Evolutionary conservation across 345 rosid genomes (phyloP), one percentile per base, ranked within the genome.

Genomic region (Capsella bursapastoris): DNA sequence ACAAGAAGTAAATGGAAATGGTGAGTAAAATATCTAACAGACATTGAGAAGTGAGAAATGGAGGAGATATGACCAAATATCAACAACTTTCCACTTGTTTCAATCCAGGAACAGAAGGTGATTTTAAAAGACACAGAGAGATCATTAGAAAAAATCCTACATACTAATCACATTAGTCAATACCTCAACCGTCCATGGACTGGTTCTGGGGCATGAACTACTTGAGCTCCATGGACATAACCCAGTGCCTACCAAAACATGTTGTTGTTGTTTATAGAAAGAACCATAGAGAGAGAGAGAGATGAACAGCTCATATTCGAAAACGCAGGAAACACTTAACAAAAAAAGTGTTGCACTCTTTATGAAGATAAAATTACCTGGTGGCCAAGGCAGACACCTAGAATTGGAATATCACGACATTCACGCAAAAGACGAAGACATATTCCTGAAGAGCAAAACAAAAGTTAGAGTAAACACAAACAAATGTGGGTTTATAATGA

Each of bases 141-240:
- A 45, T 40, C 45, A 48, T 45, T 22, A 52, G 49, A 25, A 32
- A 53, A 48, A 41, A 0, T 38, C 50, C 3, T 62, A 29, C 32
- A 65, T 40, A 40, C 63, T 71, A 77, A 57, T 13, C 28, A 66
- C 52, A 72, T 65, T 61, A 32, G 56, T 64, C 53, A 62, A 65
- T 85, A 95, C 99, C 99, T 95, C 82, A 92, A 77, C 10, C 97
- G 93, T 70, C 97, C 99, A 79, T 95, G 99, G 66, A 95, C 88
- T 53, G 99, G 97, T 76, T 92, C 96, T 22, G 90, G 69, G 61
- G 97, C 99, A 62, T 90, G 99, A 71, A 87, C 85, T 70, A 95
- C 82, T 76, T 70, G 82, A 78, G 97, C 99, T 61, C 97, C 97
- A 67, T 95, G 92, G 35, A 82, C 97, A 73, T 86, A 90, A 76